A percentile compares a stretch with the other conserved stretches of the same genome.
These are phyloP conservation scores for Naganishia vaughanmartiniae DNA, from an alignment of 768 basidiomycete species.

Conservation along the genomic window DNA sequence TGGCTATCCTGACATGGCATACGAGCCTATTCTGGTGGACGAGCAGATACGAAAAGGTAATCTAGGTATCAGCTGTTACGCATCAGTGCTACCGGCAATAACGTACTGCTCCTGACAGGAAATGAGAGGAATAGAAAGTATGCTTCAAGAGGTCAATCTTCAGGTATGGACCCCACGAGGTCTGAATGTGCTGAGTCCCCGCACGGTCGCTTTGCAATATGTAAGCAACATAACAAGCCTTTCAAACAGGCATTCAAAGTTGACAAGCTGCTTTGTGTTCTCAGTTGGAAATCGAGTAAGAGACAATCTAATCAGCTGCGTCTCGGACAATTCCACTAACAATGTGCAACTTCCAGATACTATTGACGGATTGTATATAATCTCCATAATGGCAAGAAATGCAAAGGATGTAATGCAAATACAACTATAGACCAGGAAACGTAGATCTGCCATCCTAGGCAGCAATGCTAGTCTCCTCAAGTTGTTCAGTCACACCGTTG, in stretches of 20 bases:
- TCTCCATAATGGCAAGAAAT: background rate
- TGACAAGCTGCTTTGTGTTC: background rate
- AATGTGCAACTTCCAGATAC: background rate
- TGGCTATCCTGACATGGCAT: slow-evolving; percentile 78
- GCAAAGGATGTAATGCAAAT: slow-evolving; percentile 19
- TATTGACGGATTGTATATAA: background rate
- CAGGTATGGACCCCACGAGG: slow-evolving; percentile 80
- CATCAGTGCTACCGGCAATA: background rate
- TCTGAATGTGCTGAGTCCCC: slow-evolving; percentile 81
- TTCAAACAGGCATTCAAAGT: slow-evolving; percentile 1
- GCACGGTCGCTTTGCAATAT: slow-evolving; percentile 80
- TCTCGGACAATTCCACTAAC: background rate
- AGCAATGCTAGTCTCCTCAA: slow-evolving; percentile 21
- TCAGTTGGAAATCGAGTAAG: slow-evolving; percentile 82
- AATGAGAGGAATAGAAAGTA: slow-evolving; percentile 64
- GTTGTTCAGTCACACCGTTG: slow-evolving; percentile 20
- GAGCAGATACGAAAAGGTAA: slow-evolving; percentile 79
- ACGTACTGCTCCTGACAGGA: slow-evolving; percentile 58
- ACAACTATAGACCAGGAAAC: background rate
- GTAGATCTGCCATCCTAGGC: slow-evolving; percentile 2
- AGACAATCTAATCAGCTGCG: background rate
- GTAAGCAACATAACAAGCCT: slow-evolving; percentile 57
- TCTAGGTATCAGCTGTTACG: slow-evolving; percentile 14
- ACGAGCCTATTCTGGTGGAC: slow-evolving; percentile 66
- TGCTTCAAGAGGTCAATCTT: slow-evolving; percentile 68